phyloP scores from a whole-genome alignment of 352 stramenopile genomes.

The Lagenidium sp. region DNA sequence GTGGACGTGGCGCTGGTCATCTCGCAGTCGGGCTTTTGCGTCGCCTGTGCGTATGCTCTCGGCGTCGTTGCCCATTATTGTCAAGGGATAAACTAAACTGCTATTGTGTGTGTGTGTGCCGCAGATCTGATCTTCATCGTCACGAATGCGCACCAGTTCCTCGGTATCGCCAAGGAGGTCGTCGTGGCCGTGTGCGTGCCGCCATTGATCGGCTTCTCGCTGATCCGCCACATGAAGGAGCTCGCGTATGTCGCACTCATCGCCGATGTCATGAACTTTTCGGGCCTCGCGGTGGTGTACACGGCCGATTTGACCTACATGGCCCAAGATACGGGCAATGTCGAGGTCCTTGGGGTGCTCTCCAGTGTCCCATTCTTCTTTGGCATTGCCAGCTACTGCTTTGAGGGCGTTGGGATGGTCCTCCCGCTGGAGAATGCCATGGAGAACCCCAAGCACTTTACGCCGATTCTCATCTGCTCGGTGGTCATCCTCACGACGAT shows the following conservation, averaged over 20 bases:
- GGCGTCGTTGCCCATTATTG: no score
- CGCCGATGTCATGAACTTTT: slow-evolving; percentile 85
- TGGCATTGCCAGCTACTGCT: slow-evolving; percentile 85
- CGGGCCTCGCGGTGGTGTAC: slow-evolving; percentile 76
- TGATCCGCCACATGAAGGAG: slow-evolving; percentile 84
- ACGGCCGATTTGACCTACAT: slow-evolving; percentile 76
- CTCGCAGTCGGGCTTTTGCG: slow-evolving; percentile 85
- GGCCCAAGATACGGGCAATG: slow-evolving; percentile 29
- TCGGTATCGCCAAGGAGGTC: slow-evolving; percentile 37
- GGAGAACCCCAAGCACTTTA: slow-evolving; percentile 67
- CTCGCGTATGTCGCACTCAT: slow-evolving; percentile 84
- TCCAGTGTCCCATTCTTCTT: slow-evolving; percentile 82
- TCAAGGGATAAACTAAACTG: no score
- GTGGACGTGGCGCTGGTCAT: slow-evolving; percentile 85
- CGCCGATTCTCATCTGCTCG: slow-evolving; percentile 47
- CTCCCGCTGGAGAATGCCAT: slow-evolving; percentile 86
- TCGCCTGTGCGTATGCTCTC: slow-evolving; percentile 64
- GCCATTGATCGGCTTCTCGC: slow-evolving; percentile 65
- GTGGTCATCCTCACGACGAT: slow-evolving; percentile 81
- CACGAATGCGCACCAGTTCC: slow-evolving; percentile 77
- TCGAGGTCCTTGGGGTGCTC: slow-evolving; percentile 51
- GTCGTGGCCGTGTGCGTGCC: slow-evolving; percentile 51
- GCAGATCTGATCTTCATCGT: slow-evolving; percentile 89
- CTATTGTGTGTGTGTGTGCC: slow-evolving; percentile 1
- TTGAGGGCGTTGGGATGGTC: slow-evolving; percentile 87